Percentiles rank a stretch among this genome's conserved stretches.
Conservation (phyloP, 495 filamentous ascomycete species). For the Penicillium arizonense region DNA sequence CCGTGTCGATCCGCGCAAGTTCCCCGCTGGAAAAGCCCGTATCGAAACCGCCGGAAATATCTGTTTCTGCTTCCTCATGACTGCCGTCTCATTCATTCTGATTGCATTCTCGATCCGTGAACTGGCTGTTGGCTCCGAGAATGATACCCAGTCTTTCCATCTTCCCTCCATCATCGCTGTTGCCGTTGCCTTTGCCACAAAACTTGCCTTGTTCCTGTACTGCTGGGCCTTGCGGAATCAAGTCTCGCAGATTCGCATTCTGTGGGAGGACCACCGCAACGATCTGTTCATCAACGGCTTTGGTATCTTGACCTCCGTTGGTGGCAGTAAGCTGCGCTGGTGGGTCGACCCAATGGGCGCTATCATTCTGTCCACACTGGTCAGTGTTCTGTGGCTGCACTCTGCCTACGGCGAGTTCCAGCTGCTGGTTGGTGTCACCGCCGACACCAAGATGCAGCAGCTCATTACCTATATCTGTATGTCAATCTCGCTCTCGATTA, state of each 20-base stretch:
- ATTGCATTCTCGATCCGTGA: constrained; percentile 82
- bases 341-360: constrained; percentile 96
- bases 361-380: constrained; percentile 74
- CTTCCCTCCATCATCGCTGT: constrained; percentile 86
- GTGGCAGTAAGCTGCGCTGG: constrained; percentile 84
- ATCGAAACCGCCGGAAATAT: constrained; percentile 98
- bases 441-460: constrained; percentile 81
- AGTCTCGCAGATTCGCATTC: constrained; percentile 86
- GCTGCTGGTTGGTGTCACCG: constrained; percentile 84
- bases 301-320: constrained; percentile 84
- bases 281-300: constrained; percentile 88
- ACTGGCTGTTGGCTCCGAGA: constrained; percentile 47
- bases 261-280: constrained; percentile 91
- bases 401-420: constrained; percentile 90
- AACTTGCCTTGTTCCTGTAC: constrained; percentile 81
- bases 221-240: constrained; percentile 88
- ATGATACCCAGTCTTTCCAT: constrained; percentile 62
- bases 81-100: constrained; percentile 81
- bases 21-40: constrained; percentile 90
- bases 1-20: constrained; percentile 82
- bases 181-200: constrained; percentile 78
- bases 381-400: constrained; percentile 74
- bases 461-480: constrained; percentile 92
- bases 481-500: constrained; percentile 12
- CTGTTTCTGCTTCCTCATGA: constrained; percentile 96